Evolutionary conservation across 305 asterid genomes (phyloP), one percentile per base, ranked within the genome.

Genomic region (Lippia alba): DNA sequence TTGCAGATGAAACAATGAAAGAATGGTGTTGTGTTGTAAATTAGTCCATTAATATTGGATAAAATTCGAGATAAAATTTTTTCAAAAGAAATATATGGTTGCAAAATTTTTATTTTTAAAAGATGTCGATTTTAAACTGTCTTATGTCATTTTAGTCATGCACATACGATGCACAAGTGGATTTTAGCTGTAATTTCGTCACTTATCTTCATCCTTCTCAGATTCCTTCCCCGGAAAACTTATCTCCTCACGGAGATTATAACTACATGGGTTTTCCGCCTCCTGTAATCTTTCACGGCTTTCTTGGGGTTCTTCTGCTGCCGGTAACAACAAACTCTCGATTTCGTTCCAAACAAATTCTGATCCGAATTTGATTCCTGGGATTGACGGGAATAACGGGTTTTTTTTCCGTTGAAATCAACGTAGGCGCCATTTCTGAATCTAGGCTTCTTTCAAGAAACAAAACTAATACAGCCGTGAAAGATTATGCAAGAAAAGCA

Each of bases 371-470:
- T 74, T 69, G 77, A 40, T 16, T n/a, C 76, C 74, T 56, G 73
- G 68, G 62, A 74, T 49, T 64, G 45, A 17, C 0, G 64, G 68
- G 24, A 66, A 36, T 3, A 74, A 61, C 60, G 80, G 83, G 80
- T 16, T 74, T 67, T 56, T 67, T n/a, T n/a, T n/a, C n/a, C 71
- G 40, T 50, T 59, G 58, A 74, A 60, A 83, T 53, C 59, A 83
- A 54, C n/a, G 78, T 11, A 67, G 74, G 74, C 65, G 78, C 50
- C 97, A 89, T 89, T 80, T 16, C 51, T 51, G 14, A 46, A 20
- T 63, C 67, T 17, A 39, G 63, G 41, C 30, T 24, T 24, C 30
- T 24, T 44, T 67, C 58, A 36, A 76, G 73, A 66, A 73, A 54
- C 54, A 65, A 24, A 30, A 41, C 12, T 12, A 20, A 8, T 11